Conservation (phyloP, 169 alveolate species). For the Cryptosporidium andersoni region DNA sequence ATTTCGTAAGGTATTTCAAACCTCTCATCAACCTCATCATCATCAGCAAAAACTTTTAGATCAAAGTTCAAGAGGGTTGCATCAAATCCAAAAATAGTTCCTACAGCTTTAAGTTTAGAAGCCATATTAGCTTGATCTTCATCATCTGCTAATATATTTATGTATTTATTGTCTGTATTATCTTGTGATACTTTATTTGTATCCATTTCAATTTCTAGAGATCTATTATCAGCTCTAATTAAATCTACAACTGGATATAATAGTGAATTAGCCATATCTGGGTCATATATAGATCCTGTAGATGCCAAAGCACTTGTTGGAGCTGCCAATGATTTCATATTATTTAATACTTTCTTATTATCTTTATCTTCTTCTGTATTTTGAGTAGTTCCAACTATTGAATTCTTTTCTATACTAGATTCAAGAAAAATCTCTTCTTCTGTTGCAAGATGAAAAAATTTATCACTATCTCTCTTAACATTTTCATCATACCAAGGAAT, state of each 20-base stretch:
- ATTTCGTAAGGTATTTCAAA: constrained; percentile 86
- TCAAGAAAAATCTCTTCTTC: constrained; percentile 37
- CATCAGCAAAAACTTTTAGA: constrained; percentile 56
- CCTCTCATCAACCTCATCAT: constrained; percentile 72
- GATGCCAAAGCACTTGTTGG: constrained; percentile 33
- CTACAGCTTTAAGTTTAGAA: constrained; percentile 36
- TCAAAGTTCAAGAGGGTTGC: constrained; percentile 63
- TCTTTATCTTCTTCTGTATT: constrained; percentile 22
- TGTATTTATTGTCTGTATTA: constrained; percentile 5
- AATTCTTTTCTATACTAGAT: constrained; percentile 13
- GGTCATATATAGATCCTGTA: constrained; percentile 48
- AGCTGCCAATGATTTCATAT: constrained; percentile 59
- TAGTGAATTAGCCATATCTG: constrained; percentile 46
- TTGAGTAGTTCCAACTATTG: neutral
- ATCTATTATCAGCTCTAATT: constrained; percentile 20
- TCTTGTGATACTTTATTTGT: neutral
- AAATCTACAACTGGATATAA: constrained; percentile 65
- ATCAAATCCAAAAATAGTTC: constrained; percentile 65
- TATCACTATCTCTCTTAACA: constrained; percentile 11
- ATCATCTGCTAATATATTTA: constrained; percentile 27
- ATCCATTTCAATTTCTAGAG: neutral
- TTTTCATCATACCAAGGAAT: constrained; percentile 71
- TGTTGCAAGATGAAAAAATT: constrained; percentile 62
- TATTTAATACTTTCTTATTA: constrained; percentile 42
- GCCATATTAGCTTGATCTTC: constrained; percentile 68